Evolutionary conservation across 2,329 filamentous ascomycete genomes (phyloP), one percentile per base, ranked within the genome.

Genomic region (Hymenoscyphus occultus): DNA sequence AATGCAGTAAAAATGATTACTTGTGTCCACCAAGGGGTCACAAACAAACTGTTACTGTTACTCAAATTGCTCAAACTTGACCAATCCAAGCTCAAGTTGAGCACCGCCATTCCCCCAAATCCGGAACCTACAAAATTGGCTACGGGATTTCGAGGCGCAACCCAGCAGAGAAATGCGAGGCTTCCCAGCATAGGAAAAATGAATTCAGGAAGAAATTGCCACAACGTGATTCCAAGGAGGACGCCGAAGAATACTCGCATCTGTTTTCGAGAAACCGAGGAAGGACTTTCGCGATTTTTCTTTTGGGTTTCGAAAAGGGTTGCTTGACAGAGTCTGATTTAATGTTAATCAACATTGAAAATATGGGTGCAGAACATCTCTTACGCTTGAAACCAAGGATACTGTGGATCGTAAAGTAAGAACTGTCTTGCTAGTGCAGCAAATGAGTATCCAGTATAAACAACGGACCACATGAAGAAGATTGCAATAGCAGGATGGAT

Each of bases 61-160:
- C 68, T 71, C 16, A 74, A 64, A 64, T 81, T 81, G 19, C 81
- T 80, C 60, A 88, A 81, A 66, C 84, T 87, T 2, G 84, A 85
- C 85, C 85, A 87, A 69, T 87, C 82, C 19, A 88, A 75, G 1
- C 81, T 82, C 1, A 87, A 75, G 65, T 87, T 88, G 54, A 88
- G 74, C 65, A 87, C 81, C 0, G 84, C 84, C 83, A 87, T 86
- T 6, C 85, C 84, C 2, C 85, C 85, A 28, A 86, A 80, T 0
- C 85, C 85, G 3, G 82, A 81, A 0, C 85, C 85, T n/a, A 88
- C 76, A 68, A 87, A 88, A 70, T 87, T 88, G 66, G 84, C 85
- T 0, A 82, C 79, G 1, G 79, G 73, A 69, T 86, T 87, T 13
- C 78, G 78, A 0, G 84, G 85, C 1, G 85, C 85, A 2, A 88